Percentiles rank a stretch among this genome's conserved stretches.
Evolutionary conservation across 805 yeast genomes (phyloP).

Genomic region (Wickerhamomyces ciferrii): DNA sequence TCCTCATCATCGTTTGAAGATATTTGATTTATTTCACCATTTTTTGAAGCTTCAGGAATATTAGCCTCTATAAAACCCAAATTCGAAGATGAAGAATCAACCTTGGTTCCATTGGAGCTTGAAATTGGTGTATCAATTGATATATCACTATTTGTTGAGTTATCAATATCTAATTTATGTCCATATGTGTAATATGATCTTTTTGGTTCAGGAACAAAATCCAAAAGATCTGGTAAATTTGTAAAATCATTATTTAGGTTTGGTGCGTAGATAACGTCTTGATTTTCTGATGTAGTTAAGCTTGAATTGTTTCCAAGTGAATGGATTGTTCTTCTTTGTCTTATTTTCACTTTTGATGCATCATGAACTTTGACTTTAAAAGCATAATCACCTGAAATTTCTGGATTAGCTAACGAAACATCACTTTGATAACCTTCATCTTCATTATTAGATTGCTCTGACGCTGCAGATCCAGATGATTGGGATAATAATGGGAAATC

Average conservation of each 20-base stretch:
- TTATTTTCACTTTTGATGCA: slow-evolving; percentile 16
- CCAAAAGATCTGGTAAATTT: slow-evolving; percentile 33
- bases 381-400: slow-evolving; percentile 41
- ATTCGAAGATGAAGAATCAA: not conserved
- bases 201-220: slow-evolving; percentile 23
- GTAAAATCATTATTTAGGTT: slow-evolving; percentile 28
- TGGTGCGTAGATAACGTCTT: not conserved
- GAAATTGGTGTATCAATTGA: not conserved
- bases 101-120: not conserved
- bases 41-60: not conserved
- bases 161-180: slow-evolving; percentile 9
- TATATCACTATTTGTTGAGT: slow-evolving; percentile 5
- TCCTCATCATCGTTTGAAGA: slow-evolving; percentile 2
- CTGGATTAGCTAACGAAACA: slow-evolving; percentile 48
- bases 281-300: not conserved
- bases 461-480: slow-evolving; percentile 3
- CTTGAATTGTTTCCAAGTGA: not conserved
- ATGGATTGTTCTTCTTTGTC: slow-evolving; percentile 11
- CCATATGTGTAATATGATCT: slow-evolving; percentile 26
- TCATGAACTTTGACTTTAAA: slow-evolving; percentile 40
- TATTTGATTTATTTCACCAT: not conserved
- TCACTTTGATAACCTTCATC: slow-evolving; percentile 39
- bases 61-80: not conserved
- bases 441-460: slow-evolving; percentile 20
- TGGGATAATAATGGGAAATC: slow-evolving; percentile 31